Evolutionary conservation across 1,284 basidiomycete species (phyloP).

Genomic region (Neolentinus lepideus): DNA sequence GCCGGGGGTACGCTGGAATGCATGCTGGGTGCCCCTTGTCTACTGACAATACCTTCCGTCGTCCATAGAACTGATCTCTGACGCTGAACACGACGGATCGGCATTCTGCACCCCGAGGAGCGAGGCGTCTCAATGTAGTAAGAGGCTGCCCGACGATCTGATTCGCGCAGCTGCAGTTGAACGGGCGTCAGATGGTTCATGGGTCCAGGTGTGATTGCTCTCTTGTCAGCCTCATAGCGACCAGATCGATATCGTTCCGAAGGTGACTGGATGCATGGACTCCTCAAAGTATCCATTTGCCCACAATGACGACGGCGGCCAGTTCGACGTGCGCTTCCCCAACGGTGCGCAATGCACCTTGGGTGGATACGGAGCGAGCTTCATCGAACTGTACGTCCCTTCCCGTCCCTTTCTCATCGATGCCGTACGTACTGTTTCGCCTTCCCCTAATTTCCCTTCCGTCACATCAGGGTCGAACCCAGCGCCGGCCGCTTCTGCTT

Average conservation of each 20-base stretch:
- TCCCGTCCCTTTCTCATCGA: background rate
- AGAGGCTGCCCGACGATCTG: conserved; percentile 29
- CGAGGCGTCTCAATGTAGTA: conserved; percentile 17
- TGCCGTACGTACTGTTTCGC: background rate
- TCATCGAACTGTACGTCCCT: conserved; percentile 37
- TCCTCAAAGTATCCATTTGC: conserved; percentile 30
- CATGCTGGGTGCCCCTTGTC: too few relatives aligned
- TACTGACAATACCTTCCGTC: background rate
- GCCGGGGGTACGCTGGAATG: conserved; percentile 26
- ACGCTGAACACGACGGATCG: conserved; percentile 33
- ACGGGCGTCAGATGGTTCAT: conserved; percentile 31
- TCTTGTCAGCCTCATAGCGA: background rate
- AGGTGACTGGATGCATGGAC: conserved; percentile 47
- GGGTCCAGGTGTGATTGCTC: conserved; percentile 31
- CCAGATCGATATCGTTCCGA: background rate
- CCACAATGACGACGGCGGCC: conserved; percentile 34
- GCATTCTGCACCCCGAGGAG: conserved; percentile 29
- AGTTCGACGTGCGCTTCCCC: conserved; percentile 42
- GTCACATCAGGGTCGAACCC: conserved; percentile 37
- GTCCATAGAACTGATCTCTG: conserved; percentile 31
- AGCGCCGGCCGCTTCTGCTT: conserved; percentile 38
- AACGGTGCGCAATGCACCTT: conserved; percentile 45
- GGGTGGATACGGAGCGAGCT: conserved; percentile 43
- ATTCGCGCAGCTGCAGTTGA: conserved; percentile 31
- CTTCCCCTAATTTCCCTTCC: background rate